Base-by-base conservation (phyloP, 1,139 yeast species). In the Candida glucosophila region DNA sequence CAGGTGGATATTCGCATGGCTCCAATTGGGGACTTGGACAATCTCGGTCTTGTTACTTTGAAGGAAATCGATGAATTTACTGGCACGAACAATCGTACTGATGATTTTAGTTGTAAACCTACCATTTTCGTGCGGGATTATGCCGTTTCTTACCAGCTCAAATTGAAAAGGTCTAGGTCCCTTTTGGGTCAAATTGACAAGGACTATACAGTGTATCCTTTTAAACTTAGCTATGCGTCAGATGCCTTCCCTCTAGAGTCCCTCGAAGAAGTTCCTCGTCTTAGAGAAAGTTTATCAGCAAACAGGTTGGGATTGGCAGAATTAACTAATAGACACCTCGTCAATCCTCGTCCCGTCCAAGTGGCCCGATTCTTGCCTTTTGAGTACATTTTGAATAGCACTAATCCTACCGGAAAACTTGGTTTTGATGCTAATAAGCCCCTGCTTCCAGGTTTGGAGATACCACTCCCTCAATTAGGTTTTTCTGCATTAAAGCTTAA, bases 71-170 rank as follows among this genome's bases (percentile, higher is more conserved):
- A 77, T 47, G 64, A 73, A 26, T 73, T 59, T 45, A 58, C 73
- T 5, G 88, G 86, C 31, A 66, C 71, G 40, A 73, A 75, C 42
- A 67, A 74, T 40, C 63, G 63, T 34, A 49, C 54, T 8, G 55
- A 64, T 25, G 65, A 67, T 19, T 60, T 77, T 41, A 64, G 63
- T 35, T 67, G 77, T 25, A 75, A 66, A 47, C 79, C 94, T 27
- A 74, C 92, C 24, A 68, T 86, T 27, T 85, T 66, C 52, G 70
- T 83, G 31, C 75, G 98, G 53, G 98, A 90, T 55, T 82, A 75
- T 49, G 82, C 93, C 14, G 72, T 80, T 32, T 66, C 67, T 30
- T 85, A 88, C 51, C 79, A 74, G 32, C 69, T 88, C 46, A 83
- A 78, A 47, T 63, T 88, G 43, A 77, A 73, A 47, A 67, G 85